Base-by-base conservation (phyloP, 441 rosid genomes). In the Bruguiera hainesii region DNA sequence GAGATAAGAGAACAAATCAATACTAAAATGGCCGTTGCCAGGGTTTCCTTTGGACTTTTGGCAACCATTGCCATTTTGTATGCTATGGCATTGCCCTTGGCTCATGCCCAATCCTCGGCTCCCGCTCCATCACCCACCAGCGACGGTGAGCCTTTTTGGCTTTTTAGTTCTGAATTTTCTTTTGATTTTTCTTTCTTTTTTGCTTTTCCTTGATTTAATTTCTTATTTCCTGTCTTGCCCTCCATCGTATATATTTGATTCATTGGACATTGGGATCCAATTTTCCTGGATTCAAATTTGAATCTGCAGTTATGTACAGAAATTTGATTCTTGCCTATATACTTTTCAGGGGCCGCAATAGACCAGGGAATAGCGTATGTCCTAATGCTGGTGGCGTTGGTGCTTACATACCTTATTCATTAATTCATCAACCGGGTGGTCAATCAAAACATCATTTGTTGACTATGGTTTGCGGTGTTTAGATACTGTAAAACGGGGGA, bases 281-380 rank as follows among this genome's bases (percentile, higher is more conserved):
- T 39, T 39, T 39, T 39, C 48, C 48, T 39, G 48, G 48, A 39
- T 39, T 11, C 13, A 37, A 37, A 8, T 9, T 37, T 37, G 42
- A 37, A 37, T 10, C 3, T 39, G 48, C 48, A 13, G 16, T 2
- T 13, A 1, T 0, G 19, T 23, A 10, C 4, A n/a, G 20, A 7
- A n/a, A 13, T 28, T 50, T n/a, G 26, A 42, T 37, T 11, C 1
- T 30, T 25, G 30, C 3, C 39, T 57, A 31, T 4, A 11, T n/a
- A 28, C 50, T 60, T 57, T 82, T 66, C 83, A 89, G 95, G 91
- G 30, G 82, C 82, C 29, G 55, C 89, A 63, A 82, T 89, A 66
- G 90, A 85, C 72, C 92, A 89, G 75, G 95, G 92, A 72, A 73
- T 89, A 70, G 95, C 92, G 35, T 87, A 67, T 70, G 74, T 81